Evolutionary conservation across 306 rosid genomes (phyloP).

Genomic region (Corylus americana): DNA sequence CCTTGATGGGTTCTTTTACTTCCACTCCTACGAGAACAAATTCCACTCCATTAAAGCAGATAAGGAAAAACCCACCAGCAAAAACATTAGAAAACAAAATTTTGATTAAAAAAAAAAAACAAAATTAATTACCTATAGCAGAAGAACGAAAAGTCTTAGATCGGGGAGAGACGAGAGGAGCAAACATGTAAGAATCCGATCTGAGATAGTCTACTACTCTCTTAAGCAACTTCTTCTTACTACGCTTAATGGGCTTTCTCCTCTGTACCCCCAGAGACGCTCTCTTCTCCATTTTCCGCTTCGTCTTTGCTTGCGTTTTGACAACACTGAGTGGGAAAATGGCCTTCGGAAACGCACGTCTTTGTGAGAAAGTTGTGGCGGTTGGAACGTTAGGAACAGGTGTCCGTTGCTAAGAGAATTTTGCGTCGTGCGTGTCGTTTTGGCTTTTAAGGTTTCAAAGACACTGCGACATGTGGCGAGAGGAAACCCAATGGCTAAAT

Average conservation of each 20-base stretch:
- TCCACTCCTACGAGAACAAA: conserved; percentile 39
- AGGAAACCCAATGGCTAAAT: too few relatives aligned
- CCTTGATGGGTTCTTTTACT: conserved; percentile 30
- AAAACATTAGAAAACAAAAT: not conserved
- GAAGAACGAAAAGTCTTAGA: conserved; percentile 19
- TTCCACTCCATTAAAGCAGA: not conserved
- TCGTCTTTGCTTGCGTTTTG: not conserved
- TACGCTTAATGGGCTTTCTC: conserved; percentile 38
- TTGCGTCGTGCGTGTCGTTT: conserved; percentile 1
- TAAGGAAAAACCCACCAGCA: not conserved
- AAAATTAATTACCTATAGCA: conserved; percentile 23
- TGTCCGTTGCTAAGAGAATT: not conserved
- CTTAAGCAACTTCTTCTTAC: conserved; percentile 40
- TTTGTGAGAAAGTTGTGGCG: conserved; percentile 16
- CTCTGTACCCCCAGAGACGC: conserved; percentile 24
- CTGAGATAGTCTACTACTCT: conserved; percentile 52
- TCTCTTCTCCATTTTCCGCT: conserved; percentile 44
- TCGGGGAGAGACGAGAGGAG: conserved; percentile 49
- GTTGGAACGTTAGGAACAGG: conserved; percentile 24
- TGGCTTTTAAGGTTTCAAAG: not conserved
- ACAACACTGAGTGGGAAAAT: not conserved
- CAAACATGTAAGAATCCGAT: conserved; percentile 61
- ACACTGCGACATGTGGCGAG: not conserved
- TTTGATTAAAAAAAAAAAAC: not conserved
- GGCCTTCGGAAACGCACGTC: not conserved